Evolutionary conservation across 2,329 filamentous ascomycete genomes (phyloP), one percentile per base, ranked within the genome.

Genomic region (Calonectria henricotiae): DNA sequence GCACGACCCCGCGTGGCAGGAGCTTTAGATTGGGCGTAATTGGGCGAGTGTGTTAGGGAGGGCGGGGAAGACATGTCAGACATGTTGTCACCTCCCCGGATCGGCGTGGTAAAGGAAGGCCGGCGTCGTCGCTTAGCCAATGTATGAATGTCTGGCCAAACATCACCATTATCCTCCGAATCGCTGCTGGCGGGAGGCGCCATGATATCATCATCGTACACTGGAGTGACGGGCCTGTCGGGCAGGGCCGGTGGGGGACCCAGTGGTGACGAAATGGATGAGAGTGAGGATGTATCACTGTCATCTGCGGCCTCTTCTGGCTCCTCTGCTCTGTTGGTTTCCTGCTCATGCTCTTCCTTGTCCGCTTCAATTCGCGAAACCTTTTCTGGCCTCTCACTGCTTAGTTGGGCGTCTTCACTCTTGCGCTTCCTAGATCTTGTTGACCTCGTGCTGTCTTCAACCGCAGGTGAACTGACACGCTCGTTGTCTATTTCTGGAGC

Each of bases 21-120:
- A 23, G 74, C 73, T 55, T 73, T 79, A 13, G 71, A 67, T 17
- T 75, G 72, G 1, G 80, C 79, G 70, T 84, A 86, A 74, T 92
- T 91, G 37, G 90, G 90, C 0, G 90, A 92, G 76, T 92, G 90
- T 4, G 90, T 92, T 4, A 92, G 83, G 0, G 90, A 92, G 0
- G 90, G 90, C 0, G 90, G 90, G 2, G 90, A 92, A 1, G 90
- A 92, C 12, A 89, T 82, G 54, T 89, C 86, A 0, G 88, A 90
- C n/a, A 83, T 73, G 71, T 84, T 80, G 51, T 84, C 84, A 17
- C 41, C 64, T 23, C 64, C 78, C 8, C 79, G 79, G 20, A 80
- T 69, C 7, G 84, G 83, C 0, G 84, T 85, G 15, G 79, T 79
- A 15, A 80, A 71, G 2, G 83, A 83, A 5, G 76, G 79, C 5